These are phyloP conservation scores for Penicillium sp. DNA, from an alignment of 2,329 filamentous ascomycete species.

Conservation along the genomic window DNA sequence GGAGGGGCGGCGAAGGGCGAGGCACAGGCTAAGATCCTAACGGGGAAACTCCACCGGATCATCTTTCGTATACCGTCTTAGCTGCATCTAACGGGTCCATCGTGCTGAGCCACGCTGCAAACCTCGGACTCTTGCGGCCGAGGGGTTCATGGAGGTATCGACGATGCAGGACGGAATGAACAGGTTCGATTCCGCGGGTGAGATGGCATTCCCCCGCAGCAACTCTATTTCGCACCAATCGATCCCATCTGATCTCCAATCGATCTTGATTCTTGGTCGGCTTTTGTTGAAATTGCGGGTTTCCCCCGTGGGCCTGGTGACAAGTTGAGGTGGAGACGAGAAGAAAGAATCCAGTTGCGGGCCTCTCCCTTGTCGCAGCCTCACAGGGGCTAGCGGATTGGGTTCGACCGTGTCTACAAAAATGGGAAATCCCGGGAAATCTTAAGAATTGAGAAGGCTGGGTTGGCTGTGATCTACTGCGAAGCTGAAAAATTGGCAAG, in stretches of 20 bases:
- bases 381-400: neutral
- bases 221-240: neutral
- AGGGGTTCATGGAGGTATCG: neutral
- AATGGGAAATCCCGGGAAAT: neutral
- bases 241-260: neutral
- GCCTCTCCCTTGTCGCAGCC: neutral
- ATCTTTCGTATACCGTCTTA: neutral
- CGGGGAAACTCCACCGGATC: neutral
- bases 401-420: neutral
- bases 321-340: neutral
- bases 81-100: neutral
- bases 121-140: neutral
- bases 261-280: neutral
- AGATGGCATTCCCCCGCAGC: neutral
- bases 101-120: neutral
- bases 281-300: neutral
- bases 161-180: conserved; percentile 1
- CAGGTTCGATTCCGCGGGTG: neutral
- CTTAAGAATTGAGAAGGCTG: neutral
- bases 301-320: neutral
- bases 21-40: neutral
- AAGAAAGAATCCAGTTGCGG: neutral
- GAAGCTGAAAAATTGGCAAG: conserved; percentile 33
- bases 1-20: neutral
- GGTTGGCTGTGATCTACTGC: conserved; percentile 11